Evolutionary conservation across 2,329 filamentous ascomycete species (phyloP), one percentile per base, ranked within the genome.

Genomic region (Ophiocordyceps camponoti-floridani): DNA sequence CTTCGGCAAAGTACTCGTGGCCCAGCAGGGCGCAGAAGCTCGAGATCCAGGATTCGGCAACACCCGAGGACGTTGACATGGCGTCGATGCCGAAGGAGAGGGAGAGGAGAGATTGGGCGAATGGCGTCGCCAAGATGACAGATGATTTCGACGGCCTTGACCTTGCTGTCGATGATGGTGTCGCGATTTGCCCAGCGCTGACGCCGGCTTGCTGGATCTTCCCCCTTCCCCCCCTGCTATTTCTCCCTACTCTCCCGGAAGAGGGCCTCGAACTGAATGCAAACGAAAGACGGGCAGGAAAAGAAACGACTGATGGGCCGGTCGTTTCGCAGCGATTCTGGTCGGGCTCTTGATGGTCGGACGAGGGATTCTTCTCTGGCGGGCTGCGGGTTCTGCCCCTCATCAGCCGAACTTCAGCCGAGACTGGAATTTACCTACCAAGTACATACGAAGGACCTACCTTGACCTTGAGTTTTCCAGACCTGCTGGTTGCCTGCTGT

Each of bases 1-100:
- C 89, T 68, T 98, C 91, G 50, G 91, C 91, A 63, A 98, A 98
- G 68, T 96, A 98, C 64, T 98, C 91, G 62, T 98, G 91, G 49
- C 91, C 91, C 48, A 96, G 75, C 41, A 96, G 72, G 37, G 85
- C 87, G 70, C 91, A 98, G 63, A 95, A 98, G 47, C 88, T 93
- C 50, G 86, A 83, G 68, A 98, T 96, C 91, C 91, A 98, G 46
- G 88, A 94, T 69, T 98, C 91, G 49, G 73, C 73, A 28, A 70
- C 64, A 45, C 71, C 73, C 45, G 74, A 77, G 43, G 74, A 75
- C 45, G 72, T 72, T 53, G 74, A 78, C 74, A 77, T 77, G 55
- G 41, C 51, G 16, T 38, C 35, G 35, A 38, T 38, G 35, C n/a
- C 35, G n/a, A 16, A n/a, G 6, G 33, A n/a, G 33, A 37, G 14